A percentile compares a stretch with the other conserved stretches of the same genome.
Conservation (phyloP, 371 early-diverging fungal species). For the Mucor saturninus region DNA sequence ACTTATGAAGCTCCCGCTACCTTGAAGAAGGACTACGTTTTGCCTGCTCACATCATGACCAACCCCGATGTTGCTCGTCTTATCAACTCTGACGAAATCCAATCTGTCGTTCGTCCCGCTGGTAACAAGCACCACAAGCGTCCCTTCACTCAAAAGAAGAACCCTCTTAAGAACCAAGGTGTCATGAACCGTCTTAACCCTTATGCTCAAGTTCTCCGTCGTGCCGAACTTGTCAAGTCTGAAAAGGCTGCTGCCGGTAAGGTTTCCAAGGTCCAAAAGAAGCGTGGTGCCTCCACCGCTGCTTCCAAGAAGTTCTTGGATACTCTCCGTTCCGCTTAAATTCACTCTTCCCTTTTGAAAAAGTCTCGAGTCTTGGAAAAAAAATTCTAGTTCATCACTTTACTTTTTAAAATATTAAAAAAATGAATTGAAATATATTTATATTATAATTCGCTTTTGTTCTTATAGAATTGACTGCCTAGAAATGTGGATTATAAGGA, state of each 20-base stretch:
- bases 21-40: slow-evolving; percentile 94
- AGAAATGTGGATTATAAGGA: no score
- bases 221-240: slow-evolving; percentile 77
- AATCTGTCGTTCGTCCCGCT: slow-evolving; percentile 91
- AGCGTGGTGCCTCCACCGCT: slow-evolving; percentile 41
- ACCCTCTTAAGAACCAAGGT: slow-evolving; percentile 94
- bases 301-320: slow-evolving; percentile 70
- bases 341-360: neutral
- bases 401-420: neutral
- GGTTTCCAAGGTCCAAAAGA: slow-evolving; percentile 65
- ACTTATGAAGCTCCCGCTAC: slow-evolving; percentile 80
- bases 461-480: no score
- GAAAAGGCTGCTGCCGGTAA: slow-evolving; percentile 71
- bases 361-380: neutral
- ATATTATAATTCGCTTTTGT: neutral
- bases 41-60: slow-evolving; percentile 89
- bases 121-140: slow-evolving; percentile 83
- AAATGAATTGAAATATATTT: slow-evolving; percentile 6
- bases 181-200: slow-evolving; percentile 97
- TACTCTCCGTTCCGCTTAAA: slow-evolving; percentile 67
- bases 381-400: neutral
- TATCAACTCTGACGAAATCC: slow-evolving; percentile 98
- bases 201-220: slow-evolving; percentile 89
- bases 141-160: slow-evolving; percentile 95
- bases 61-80: slow-evolving; percentile 96